Percentiles rank a stretch among this genome's conserved stretches.
These are phyloP conservation scores for Cyclaneusma minus DNA, from an alignment of 2,329 filamentous ascomycete species.

Conservation along the genomic window DNA sequence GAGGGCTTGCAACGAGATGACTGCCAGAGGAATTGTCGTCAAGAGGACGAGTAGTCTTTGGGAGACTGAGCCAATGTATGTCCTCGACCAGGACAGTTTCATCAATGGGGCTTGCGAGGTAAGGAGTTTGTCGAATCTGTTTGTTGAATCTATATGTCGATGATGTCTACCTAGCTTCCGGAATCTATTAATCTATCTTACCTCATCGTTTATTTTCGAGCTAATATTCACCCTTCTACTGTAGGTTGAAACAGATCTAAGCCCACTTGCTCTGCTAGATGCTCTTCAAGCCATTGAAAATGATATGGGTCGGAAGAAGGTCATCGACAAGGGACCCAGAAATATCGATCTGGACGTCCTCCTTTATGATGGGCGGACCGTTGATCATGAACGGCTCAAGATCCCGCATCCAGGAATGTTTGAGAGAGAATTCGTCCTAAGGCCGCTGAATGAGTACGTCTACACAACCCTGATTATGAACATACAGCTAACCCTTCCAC, in stretches of 20 bases:
- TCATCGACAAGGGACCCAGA: slow-evolving; percentile 83
- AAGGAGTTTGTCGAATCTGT: slow-evolving; percentile 20
- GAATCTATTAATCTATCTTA: not conserved
- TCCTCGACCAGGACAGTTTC: slow-evolving; percentile 74
- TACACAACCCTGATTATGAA: not conserved
- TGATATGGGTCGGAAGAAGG: slow-evolving; percentile 61
- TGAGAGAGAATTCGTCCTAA: slow-evolving; percentile 86
- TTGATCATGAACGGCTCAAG: slow-evolving; percentile 58
- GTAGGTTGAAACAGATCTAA: slow-evolving; percentile 66
- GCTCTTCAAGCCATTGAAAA: slow-evolving; percentile 73
- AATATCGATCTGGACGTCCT: slow-evolving; percentile 93
- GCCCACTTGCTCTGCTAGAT: slow-evolving; percentile 63
- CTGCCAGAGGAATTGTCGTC: slow-evolving; percentile 54
- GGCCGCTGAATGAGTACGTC: slow-evolving; percentile 64
- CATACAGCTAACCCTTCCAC: slow-evolving; percentile 7
- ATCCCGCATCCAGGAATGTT: slow-evolving; percentile 75
- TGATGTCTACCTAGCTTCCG: not conserved
- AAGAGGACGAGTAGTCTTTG: slow-evolving; percentile 75
- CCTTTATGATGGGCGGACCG: slow-evolving; percentile 53
- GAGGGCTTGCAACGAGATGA: slow-evolving; percentile 65
- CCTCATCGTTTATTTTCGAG: slow-evolving; percentile 3
- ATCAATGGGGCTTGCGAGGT: slow-evolving; percentile 90
- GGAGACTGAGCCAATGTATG: slow-evolving; percentile 96
- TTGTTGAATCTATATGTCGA: slow-evolving; percentile 3
- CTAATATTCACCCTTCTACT: slow-evolving; percentile 2